Evolutionary conservation across 2,329 filamentous ascomycete species (phyloP).

Genomic region (Cercospora zeina): DNA sequence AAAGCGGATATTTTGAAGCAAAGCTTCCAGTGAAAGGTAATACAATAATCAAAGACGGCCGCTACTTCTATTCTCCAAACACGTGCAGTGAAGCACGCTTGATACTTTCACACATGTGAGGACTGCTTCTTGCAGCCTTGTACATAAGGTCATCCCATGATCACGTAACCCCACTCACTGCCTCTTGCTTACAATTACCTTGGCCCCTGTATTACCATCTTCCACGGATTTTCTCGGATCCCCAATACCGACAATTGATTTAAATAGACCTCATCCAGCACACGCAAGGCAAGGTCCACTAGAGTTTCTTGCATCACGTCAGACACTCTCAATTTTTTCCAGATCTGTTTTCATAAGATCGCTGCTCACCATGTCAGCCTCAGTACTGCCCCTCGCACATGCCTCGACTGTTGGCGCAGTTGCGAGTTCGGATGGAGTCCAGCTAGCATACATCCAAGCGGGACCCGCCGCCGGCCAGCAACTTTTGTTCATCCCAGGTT

Average conservation of each 20-base stretch:
- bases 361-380: not conserved
- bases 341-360: not conserved
- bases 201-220: not conserved
- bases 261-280: not conserved
- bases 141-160: too few species aligned
- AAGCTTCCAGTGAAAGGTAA: conserved; percentile 45
- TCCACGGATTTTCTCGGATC: not conserved
- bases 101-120: not conserved
- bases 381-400: not conserved
- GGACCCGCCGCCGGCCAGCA: not conserved
- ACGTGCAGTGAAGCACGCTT: not conserved
- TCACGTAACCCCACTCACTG: not conserved
- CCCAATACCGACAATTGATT: not conserved
- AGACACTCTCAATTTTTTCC: not conserved
- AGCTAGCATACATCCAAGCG: not conserved
- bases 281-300: not conserved
- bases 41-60: not conserved
- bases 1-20: conserved; percentile 38
- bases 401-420: not conserved
- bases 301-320: not conserved
- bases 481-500: not conserved
- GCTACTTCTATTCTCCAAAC: not conserved
- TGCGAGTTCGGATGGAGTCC: not conserved
- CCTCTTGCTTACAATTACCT: not conserved
- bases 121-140: not conserved